Percentiles rank a stretch among this genome's conserved stretches.
phyloP scores from a whole-genome alignment of 2,329 filamentous ascomycete species.

The Cercospora sojina region DNA sequence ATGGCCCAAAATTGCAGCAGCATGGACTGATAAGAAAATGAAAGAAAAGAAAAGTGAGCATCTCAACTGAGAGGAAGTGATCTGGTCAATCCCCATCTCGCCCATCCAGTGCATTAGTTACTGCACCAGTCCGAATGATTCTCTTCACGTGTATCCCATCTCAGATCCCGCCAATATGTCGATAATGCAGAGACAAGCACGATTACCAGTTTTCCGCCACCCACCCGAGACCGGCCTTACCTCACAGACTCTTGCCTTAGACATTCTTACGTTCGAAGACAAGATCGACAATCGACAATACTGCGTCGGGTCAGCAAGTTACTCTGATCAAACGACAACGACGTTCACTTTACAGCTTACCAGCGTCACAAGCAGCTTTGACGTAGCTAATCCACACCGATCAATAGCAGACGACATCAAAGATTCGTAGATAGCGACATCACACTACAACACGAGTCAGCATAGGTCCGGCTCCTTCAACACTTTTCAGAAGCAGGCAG shows the following conservation, averaged over 20 bases:
- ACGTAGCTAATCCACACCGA: conserved; percentile 43
- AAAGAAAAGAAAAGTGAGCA: neutral
- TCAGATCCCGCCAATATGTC: neutral
- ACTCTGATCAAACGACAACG: neutral
- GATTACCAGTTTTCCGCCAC: neutral
- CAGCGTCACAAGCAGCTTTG: conserved; percentile 62
- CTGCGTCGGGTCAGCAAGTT: conserved; percentile 40
- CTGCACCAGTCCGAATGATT: neutral
- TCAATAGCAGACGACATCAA: conserved; percentile 48
- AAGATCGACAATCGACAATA: conserved; percentile 56
- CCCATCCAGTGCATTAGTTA: neutral
- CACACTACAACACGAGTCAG: conserved; percentile 7
- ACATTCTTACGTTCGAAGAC: conserved; percentile 63
- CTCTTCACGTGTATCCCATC: neutral
- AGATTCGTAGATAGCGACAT: conserved; percentile 41
- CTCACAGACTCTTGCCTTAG: conserved; percentile 52
- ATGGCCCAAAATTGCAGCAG: neutral
- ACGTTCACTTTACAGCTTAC: neutral
- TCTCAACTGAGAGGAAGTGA: neutral
- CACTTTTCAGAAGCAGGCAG: neutral
- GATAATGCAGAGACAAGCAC: neutral
- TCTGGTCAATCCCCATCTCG: neutral
- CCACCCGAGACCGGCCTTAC: conserved; percentile 33
- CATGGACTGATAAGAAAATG: neutral
- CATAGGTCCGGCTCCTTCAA: neutral